A percentile compares a stretch with the other conserved stretches of the same genome.
These are phyloP conservation scores for Cucumis variabilis DNA, from an alignment of 331 rosid genomes.

Conservation along the genomic window DNA sequence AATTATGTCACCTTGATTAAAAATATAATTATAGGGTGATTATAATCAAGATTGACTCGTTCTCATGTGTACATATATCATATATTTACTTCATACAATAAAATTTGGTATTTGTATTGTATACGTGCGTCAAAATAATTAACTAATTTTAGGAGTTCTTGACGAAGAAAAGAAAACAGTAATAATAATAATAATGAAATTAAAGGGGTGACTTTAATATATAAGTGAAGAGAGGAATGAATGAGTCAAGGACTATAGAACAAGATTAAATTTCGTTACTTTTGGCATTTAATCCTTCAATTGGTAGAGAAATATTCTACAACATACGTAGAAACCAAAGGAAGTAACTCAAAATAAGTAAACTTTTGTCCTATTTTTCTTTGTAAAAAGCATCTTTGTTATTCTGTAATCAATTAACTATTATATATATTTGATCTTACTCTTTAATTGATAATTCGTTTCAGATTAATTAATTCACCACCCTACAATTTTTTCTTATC, in stretches of 20 bases:
- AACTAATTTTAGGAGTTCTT: neutral
- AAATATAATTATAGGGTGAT: neutral
- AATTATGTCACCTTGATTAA: too few relatives aligned
- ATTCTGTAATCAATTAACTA: neutral
- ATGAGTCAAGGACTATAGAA: neutral
- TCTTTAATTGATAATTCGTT: neutral
- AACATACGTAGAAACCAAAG: neutral
- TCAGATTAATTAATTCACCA: constrained; percentile 40
- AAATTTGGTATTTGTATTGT: neutral
- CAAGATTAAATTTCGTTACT: too few relatives aligned
- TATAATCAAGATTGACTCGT: neutral
- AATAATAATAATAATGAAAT: too few relatives aligned
- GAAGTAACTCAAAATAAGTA: neutral
- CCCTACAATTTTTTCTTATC: constrained; percentile 50
- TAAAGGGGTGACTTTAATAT: neutral
- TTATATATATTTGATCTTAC: neutral
- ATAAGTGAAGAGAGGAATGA: neutral
- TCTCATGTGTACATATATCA: too few relatives aligned
- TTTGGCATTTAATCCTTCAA: neutral
- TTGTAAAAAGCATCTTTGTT: neutral
- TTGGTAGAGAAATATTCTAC: neutral
- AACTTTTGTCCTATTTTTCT: neutral
- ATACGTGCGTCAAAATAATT: neutral
- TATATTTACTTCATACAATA: too few relatives aligned
- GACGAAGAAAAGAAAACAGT: too few relatives aligned